A percentile compares a stretch with the other conserved stretches of the same genome.
phyloP scores from a whole-genome alignment of 169 alveolate genomes.

The Amoebophrya sp. region DNA sequence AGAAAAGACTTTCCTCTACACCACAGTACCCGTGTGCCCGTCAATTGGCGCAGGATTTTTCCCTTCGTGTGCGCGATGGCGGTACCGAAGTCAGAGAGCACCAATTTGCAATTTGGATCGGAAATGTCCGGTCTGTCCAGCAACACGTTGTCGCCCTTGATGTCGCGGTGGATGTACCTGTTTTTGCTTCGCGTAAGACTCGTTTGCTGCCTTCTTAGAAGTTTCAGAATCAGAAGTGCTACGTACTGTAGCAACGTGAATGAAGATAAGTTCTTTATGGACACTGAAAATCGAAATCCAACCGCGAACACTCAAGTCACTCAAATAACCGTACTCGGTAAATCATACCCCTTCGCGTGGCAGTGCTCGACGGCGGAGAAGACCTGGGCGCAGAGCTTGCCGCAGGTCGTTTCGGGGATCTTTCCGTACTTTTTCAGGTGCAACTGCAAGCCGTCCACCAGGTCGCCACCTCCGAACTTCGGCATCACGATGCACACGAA shows the following conservation, averaged over 20 bases:
- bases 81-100: conserved; percentile 38
- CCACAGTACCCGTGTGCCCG: neutral
- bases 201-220: too few relatives aligned
- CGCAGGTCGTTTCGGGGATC: neutral
- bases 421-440: neutral
- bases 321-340: too few relatives aligned
- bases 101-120: neutral
- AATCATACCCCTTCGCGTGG: conserved; percentile 5
- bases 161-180: neutral
- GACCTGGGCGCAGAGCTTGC: too few relatives aligned
- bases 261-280: too few relatives aligned
- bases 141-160: conserved; percentile 16
- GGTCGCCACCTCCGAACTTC: neutral
- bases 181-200: too few relatives aligned
- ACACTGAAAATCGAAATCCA: too few relatives aligned
- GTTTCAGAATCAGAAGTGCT: too few relatives aligned
- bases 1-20: too few relatives aligned
- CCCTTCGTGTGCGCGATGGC: neutral
- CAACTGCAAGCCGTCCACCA: conserved; percentile 2
- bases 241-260: too few relatives aligned
- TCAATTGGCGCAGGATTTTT: neutral
- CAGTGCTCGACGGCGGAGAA: neutral
- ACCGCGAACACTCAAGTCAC: too few relatives aligned
- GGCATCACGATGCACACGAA: conserved; percentile 4
- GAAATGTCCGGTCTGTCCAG: neutral